These are phyloP conservation scores for Teratosphaeria gauchensis DNA, from an alignment of 2,329 filamentous ascomycete species.

Conservation along the genomic window DNA sequence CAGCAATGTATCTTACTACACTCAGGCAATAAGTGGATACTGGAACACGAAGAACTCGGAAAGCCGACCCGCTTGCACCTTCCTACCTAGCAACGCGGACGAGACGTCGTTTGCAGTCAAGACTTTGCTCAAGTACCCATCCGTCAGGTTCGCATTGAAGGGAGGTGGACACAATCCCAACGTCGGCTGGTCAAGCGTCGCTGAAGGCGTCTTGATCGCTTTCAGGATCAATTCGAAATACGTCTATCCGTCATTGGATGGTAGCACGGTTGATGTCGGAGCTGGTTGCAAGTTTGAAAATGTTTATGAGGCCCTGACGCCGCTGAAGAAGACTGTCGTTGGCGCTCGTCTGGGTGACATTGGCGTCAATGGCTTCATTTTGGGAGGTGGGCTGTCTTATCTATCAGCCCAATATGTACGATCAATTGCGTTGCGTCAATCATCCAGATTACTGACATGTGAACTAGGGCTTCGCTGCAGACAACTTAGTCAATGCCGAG, in stretches of 20 bases:
- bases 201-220: slow-evolving; percentile 25
- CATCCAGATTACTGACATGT: slow-evolving; percentile 27
- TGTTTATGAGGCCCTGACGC: slow-evolving; percentile 13
- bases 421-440: slow-evolving; percentile 27
- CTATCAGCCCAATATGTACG: slow-evolving; percentile 9
- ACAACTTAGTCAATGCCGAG: slow-evolving; percentile 6
- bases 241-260: slow-evolving; percentile 18
- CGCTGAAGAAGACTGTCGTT: slow-evolving; percentile 12
- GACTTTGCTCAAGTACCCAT: slow-evolving; percentile 37
- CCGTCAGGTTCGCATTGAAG: slow-evolving; percentile 46
- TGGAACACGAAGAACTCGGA: neutral
- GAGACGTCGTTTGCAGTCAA: slow-evolving; percentile 46
- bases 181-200: slow-evolving; percentile 37
- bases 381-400: slow-evolving; percentile 20
- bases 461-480: neutral
- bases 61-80: neutral
- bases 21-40: no score
- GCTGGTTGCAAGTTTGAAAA: slow-evolving; percentile 16
- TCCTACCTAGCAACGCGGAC: slow-evolving; percentile 36
- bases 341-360: slow-evolving; percentile 18
- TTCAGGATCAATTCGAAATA: neutral
- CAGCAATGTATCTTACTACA: no score
- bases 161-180: slow-evolving; percentile 42
- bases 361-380: slow-evolving; percentile 19
- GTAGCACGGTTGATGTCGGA: slow-evolving; percentile 19